Percentiles rank a stretch among this genome's conserved stretches.
phyloP scores from a whole-genome alignment of 371 early-diverging fungal species.

The Mucor plumbeus region DNA sequence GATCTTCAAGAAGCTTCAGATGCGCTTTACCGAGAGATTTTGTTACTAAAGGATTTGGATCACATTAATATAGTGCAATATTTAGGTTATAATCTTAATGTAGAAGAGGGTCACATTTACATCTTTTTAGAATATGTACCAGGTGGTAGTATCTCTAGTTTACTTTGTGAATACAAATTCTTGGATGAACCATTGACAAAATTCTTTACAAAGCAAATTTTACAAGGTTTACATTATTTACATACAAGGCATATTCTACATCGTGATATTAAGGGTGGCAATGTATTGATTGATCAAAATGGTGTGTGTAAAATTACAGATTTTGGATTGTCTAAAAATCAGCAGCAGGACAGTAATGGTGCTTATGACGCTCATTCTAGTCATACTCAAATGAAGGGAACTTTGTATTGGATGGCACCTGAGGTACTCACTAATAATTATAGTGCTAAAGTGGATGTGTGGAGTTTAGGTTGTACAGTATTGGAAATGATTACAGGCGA shows the following conservation, averaged over 20 bases:
- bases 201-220: constrained; percentile 84
- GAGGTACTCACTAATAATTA: constrained; percentile 84
- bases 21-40: constrained; percentile 36
- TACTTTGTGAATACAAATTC: constrained; percentile 74
- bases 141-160: constrained; percentile 90
- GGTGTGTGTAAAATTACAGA: constrained; percentile 95
- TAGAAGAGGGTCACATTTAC: constrained; percentile 71
- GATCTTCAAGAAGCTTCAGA: constrained; percentile 32
- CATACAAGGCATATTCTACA: constrained; percentile 94
- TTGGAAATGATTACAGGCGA: constrained; percentile 95
- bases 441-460: constrained; percentile 86
- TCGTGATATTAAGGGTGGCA: constrained; percentile 93
- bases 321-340: constrained; percentile 93
- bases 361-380: constrained; percentile 27
- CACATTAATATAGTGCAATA: constrained; percentile 95
- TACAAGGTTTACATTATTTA: constrained; percentile 91
- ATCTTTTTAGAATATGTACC: constrained; percentile 97
- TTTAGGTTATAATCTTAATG: constrained; percentile 62
- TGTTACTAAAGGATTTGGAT: constrained; percentile 62
- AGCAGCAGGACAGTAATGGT: constrained; percentile 17
- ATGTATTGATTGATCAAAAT: constrained; percentile 84
- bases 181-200: constrained; percentile 80
- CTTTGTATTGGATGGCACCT: constrained; percentile 89
- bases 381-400: constrained; percentile 29
- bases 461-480: constrained; percentile 91